A percentile compares a stretch with the other conserved stretches of the same genome.
Conservation (phyloP, 2,329 filamentous ascomycete species). For the Exophiala lecanii-corni region DNA sequence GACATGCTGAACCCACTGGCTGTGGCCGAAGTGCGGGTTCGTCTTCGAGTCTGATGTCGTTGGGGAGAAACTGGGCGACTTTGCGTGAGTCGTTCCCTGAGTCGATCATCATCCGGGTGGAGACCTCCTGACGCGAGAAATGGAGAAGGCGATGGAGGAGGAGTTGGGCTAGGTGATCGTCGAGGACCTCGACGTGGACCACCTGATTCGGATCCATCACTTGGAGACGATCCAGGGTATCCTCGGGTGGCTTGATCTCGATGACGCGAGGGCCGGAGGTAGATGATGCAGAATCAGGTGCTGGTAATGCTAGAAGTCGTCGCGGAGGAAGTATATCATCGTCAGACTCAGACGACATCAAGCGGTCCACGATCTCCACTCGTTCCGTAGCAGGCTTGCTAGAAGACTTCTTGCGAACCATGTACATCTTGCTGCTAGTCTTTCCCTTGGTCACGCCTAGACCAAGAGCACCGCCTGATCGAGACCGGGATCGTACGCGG, state of each 20-base stretch:
- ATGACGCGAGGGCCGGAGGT: background rate
- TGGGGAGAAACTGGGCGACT: too few relatives aligned
- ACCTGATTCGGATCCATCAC: background rate
- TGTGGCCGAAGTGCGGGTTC: too few relatives aligned
- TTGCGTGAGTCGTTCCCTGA: too few relatives aligned
- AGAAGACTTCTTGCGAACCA: background rate
- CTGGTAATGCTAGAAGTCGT: background rate
- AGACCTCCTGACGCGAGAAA: background rate
- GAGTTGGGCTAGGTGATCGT: background rate
- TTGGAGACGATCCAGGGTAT: background rate
- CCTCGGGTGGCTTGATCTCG: background rate
- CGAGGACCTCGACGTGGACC: background rate
- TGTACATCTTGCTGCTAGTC: background rate
- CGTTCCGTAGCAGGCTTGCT: background rate
- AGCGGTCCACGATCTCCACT: background rate
- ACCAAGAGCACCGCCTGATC: background rate
- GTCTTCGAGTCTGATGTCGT: too few relatives aligned
- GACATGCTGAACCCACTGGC: background rate
- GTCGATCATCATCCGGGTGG: background rate
- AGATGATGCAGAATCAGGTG: conserved; percentile 1
- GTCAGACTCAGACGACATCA: background rate
- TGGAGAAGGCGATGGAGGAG: background rate
- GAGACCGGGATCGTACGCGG: background rate
- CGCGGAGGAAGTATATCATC: background rate
- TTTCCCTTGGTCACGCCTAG: background rate